Evolutionary conservation across 495 filamentous ascomycete genomes (phyloP).

Genomic region (Tetracladium setigerum): DNA sequence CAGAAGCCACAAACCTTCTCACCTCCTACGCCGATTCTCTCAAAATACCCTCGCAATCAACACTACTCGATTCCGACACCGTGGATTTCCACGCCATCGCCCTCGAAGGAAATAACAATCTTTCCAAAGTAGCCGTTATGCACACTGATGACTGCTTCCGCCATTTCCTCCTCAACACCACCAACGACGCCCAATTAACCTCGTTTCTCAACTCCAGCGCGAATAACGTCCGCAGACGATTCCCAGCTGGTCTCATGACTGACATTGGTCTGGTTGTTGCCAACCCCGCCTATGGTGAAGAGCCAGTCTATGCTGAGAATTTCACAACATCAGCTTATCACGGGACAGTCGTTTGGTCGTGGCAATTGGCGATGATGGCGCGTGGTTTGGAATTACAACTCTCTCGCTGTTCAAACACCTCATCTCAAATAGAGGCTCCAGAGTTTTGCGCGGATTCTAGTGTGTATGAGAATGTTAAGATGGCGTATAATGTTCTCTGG

Average conservation of each 20-base stretch:
- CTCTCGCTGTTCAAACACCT: constrained; percentile 30
- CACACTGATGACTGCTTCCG: constrained; percentile 61
- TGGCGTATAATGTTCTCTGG: constrained; percentile 55
- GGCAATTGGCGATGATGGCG: constrained; percentile 60
- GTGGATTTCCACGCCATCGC: constrained; percentile 49
- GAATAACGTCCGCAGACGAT: constrained; percentile 46
- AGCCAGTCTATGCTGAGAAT: constrained; percentile 39
- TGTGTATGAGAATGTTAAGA: constrained; percentile 40
- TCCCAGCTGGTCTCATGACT: constrained; percentile 52
- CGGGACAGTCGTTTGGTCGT: constrained; percentile 59
- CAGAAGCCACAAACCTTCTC: constrained; percentile 36
- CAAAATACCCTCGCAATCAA: constrained; percentile 29
- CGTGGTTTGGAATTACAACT: constrained; percentile 43
- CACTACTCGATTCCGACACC: constrained; percentile 31
- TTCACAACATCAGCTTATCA: constrained; percentile 53
- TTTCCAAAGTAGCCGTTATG: constrained; percentile 48
- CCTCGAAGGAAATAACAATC: constrained; percentile 44
- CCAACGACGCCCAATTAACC: constrained; percentile 48
- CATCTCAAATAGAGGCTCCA: constrained; percentile 10
- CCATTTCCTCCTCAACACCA: constrained; percentile 53
- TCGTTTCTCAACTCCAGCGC: constrained; percentile 46
- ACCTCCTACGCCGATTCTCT: constrained; percentile 34
- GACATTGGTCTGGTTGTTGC: constrained; percentile 49
- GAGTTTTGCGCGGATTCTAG: constrained; percentile 41
- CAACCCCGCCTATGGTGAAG: constrained; percentile 52